phyloP scores from a whole-genome alignment of 306 rosid species.

The Gleditsia sinensis region DNA sequence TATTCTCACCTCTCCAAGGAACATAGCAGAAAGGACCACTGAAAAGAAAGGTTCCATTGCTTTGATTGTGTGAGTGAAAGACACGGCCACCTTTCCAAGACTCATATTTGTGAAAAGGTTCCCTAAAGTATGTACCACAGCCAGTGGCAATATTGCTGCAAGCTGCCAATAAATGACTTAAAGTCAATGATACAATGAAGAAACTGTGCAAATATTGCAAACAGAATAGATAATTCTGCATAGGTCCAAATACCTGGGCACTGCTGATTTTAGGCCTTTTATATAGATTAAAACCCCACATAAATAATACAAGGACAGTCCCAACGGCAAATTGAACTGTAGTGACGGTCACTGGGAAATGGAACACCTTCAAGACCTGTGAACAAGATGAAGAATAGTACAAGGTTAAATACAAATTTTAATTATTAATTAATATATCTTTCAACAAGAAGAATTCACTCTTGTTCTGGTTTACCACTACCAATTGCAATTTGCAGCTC shows the following conservation, averaged over 20 bases:
- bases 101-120: slow-evolving; percentile 94
- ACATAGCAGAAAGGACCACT: slow-evolving; percentile 85
- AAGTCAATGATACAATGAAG: slow-evolving; percentile 19
- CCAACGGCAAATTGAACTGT: slow-evolving; percentile 74
- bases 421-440: background rate
- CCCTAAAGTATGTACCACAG: slow-evolving; percentile 82
- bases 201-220: slow-evolving; percentile 4
- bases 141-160: slow-evolving; percentile 77
- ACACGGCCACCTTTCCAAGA: slow-evolving; percentile 94
- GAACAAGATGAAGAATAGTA: slow-evolving; percentile 13
- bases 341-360: slow-evolving; percentile 71
- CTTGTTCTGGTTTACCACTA: background rate
- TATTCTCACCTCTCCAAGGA: slow-evolving; percentile 80
- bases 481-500: background rate
- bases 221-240: background rate
- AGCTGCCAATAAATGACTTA: slow-evolving; percentile 54
- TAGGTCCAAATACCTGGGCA: slow-evolving; percentile 60
- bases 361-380: slow-evolving; percentile 86
- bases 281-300: slow-evolving; percentile 85
- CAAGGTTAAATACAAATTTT: background rate
- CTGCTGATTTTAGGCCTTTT: slow-evolving; percentile 71
- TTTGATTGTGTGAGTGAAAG: slow-evolving; percentile 95
- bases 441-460: background rate
- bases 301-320: slow-evolving; percentile 58
- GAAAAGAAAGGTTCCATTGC: slow-evolving; percentile 97